Evolutionary conservation across 768 basidiomycete genomes (phyloP).

Genomic region (Kwoniella dejecticola): DNA sequence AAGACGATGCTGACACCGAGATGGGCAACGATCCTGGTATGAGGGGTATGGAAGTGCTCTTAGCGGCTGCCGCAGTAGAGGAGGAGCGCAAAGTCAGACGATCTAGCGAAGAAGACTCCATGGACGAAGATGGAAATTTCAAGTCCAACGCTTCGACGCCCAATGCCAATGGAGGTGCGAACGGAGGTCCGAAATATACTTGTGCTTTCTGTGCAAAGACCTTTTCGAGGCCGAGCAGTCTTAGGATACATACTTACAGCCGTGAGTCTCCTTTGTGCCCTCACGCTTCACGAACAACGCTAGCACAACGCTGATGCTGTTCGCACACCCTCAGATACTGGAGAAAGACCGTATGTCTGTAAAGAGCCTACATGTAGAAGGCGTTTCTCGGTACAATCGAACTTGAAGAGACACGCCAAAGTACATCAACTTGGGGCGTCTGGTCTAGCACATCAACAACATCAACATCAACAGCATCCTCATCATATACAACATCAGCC

Average conservation of each 20-base stretch:
- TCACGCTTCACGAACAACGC: not conserved
- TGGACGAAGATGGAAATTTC: conserved; percentile 17
- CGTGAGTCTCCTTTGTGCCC: conserved; percentile 45
- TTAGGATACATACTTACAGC: conserved; percentile 53
- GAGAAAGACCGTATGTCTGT: conserved; percentile 52
- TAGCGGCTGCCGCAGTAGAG: conserved; percentile 29
- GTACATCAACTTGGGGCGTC: conserved; percentile 40
- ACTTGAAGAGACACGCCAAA: conserved; percentile 53
- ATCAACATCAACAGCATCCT: not conserved
- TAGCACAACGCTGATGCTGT: conserved; percentile 8
- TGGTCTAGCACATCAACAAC: not conserved
- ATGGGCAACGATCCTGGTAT: conserved; percentile 24
- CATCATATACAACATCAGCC: conserved; percentile 5
- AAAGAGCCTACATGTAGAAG: conserved; percentile 47
- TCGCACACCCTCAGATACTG: conserved; percentile 5
- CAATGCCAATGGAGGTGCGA: conserved; percentile 2
- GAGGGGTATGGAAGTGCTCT: conserved; percentile 43
- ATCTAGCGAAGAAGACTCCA: conserved; percentile 13
- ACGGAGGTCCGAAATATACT: conserved; percentile 46
- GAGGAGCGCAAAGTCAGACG: conserved; percentile 18
- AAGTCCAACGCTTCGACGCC: not conserved
- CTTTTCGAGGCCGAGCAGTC: conserved; percentile 51
- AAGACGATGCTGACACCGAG: conserved; percentile 7
- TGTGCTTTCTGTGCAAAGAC: conserved; percentile 50
- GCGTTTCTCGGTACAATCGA: conserved; percentile 53